Evolutionary conservation across 306 rosid species (phyloP).

Genomic region (Cucumis cinereus): DNA sequence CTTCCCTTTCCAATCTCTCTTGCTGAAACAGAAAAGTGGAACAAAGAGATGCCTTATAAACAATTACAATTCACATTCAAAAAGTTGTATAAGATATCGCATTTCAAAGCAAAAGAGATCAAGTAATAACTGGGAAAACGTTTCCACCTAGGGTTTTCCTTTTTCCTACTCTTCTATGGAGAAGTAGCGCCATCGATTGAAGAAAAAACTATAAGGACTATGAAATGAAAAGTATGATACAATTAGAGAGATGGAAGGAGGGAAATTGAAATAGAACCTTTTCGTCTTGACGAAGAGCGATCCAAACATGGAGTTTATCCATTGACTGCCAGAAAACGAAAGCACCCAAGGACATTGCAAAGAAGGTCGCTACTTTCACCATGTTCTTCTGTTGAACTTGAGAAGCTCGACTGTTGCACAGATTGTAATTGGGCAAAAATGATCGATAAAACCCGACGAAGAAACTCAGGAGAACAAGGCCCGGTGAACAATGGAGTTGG

Average conservation of each 20-base stretch:
- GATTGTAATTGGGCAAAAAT: neutral
- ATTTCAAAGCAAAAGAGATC: neutral
- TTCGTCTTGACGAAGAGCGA: conserved; percentile 95
- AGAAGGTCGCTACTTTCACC: conserved; percentile 78
- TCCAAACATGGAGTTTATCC: conserved; percentile 93
- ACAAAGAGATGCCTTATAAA: neutral
- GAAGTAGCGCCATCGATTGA: neutral
- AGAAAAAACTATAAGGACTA: neutral
- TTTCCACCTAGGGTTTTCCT: neutral
- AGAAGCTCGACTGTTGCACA: neutral
- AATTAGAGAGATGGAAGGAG: neutral
- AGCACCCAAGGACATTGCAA: conserved; percentile 85
- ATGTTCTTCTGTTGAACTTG: conserved; percentile 23
- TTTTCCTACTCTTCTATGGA: neutral
- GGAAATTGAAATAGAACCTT: conserved; percentile 33
- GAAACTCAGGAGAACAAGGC: neutral
- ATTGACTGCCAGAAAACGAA: conserved; percentile 88
- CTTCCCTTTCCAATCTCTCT: conserved; percentile 74
- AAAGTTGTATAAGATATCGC: neutral
- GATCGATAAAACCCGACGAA: neutral
- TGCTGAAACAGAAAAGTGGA: conserved; percentile 22
- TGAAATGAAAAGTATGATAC: neutral
- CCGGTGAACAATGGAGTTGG: neutral
- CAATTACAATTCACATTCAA: too few species aligned
- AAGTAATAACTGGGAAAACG: neutral